Evolutionary conservation across 495 filamentous ascomycete genomes (phyloP).

Genomic region (Xylaria telfairii): DNA sequence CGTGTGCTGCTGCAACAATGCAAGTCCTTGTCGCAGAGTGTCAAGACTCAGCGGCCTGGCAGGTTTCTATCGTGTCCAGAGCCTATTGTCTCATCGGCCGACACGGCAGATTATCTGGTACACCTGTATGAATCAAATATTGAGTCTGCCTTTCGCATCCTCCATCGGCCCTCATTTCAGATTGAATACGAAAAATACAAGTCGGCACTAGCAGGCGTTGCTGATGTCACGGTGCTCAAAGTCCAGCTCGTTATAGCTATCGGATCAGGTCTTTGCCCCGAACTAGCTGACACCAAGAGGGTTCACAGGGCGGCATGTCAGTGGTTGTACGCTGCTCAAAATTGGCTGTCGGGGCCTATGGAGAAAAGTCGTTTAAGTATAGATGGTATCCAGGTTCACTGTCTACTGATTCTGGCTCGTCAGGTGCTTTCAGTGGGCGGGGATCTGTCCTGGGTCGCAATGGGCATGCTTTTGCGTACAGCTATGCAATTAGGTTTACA

Average conservation of each 20-base stretch:
- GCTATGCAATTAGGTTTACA: slow-evolving; percentile 36
- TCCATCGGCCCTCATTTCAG: slow-evolving; percentile 4
- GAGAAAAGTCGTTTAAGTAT: slow-evolving; percentile 56
- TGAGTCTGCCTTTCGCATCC: slow-evolving; percentile 4
- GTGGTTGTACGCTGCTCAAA: slow-evolving; percentile 62
- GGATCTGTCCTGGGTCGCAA: slow-evolving; percentile 44
- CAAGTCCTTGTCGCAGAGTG: background rate
- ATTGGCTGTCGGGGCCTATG: slow-evolving; percentile 55
- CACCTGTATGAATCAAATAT: background rate
- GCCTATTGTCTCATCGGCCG: background rate
- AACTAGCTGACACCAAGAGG: slow-evolving; percentile 31
- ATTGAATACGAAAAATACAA: slow-evolving; percentile 7
- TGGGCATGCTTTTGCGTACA: slow-evolving; percentile 27
- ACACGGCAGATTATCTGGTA: background rate
- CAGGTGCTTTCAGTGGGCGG: slow-evolving; percentile 53
- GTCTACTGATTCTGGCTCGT: slow-evolving; percentile 55
- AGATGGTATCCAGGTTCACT: slow-evolving; percentile 50
- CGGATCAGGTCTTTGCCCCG: slow-evolving; percentile 51
- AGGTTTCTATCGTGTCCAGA: slow-evolving; percentile 6
- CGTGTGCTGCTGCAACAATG: slow-evolving; percentile 2
- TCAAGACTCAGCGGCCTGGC: background rate
- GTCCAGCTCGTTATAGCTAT: slow-evolving; percentile 62
- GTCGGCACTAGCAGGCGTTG: background rate
- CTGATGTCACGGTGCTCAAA: slow-evolving; percentile 44
- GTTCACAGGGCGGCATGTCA: slow-evolving; percentile 54